Evolutionary conservation across 306 rosid genomes (phyloP).

Genomic region (Neltuma alba): DNA sequence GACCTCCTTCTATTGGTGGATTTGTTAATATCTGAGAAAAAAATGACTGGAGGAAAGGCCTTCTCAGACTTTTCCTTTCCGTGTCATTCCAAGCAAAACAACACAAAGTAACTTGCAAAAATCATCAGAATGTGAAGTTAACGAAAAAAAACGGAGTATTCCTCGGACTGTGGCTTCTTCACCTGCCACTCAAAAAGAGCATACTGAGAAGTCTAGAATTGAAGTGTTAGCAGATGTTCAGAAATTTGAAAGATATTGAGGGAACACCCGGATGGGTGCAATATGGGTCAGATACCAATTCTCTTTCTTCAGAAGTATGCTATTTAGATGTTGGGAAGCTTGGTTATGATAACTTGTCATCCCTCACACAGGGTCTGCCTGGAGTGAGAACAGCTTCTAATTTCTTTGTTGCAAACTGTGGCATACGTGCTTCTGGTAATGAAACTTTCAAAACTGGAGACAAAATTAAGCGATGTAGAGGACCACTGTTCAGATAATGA

Average conservation of each 20-base stretch:
- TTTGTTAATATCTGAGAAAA: conserved; percentile 64
- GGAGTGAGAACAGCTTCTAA: conserved; percentile 47
- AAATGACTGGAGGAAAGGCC: conserved; percentile 78
- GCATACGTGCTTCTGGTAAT: conserved; percentile 33
- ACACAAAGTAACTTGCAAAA: conserved; percentile 32
- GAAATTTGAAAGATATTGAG: conserved; percentile 61
- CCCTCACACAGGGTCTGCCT: conserved; percentile 60
- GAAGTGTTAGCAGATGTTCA: conserved; percentile 58
- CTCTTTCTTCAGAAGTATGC: conserved; percentile 50
- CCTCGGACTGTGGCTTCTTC: conserved; percentile 41
- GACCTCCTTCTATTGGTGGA: conserved; percentile 66
- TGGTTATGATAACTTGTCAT: conserved; percentile 59
- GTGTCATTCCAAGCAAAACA: conserved; percentile 36
- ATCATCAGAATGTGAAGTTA: conserved; percentile 31
- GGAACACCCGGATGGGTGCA: conserved; percentile 58
- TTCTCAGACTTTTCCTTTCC: conserved; percentile 59
- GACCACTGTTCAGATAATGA: conserved; percentile 45
- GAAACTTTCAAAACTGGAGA: conserved; percentile 42
- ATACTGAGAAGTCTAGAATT: conserved; percentile 38
- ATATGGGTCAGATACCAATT: conserved; percentile 45
- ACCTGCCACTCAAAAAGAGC: conserved; percentile 33
- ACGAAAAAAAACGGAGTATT: conserved; percentile 27
- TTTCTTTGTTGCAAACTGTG: conserved; percentile 45
- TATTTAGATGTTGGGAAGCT: conserved; percentile 63
- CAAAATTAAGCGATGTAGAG: conserved; percentile 19